Conservation (phyloP, 2,329 filamentous ascomycete genomes). For the Exutisphaerella laricina region DNA sequence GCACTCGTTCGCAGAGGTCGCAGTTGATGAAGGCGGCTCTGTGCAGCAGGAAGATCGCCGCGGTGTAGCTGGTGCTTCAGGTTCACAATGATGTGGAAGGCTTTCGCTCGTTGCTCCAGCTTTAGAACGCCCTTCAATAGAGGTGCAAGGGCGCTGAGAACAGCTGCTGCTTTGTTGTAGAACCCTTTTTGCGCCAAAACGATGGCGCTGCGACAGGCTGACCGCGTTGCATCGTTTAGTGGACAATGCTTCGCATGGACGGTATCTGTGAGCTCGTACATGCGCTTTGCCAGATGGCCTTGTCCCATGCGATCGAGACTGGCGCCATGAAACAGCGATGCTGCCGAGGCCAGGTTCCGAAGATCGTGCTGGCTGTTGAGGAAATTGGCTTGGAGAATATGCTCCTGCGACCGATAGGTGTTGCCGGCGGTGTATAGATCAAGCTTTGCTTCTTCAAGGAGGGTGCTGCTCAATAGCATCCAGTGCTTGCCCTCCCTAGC, state of each 20-base stretch:
- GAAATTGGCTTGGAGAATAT: slow-evolving; percentile 75
- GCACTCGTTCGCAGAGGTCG: slow-evolving; percentile 37
- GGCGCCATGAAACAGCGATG: slow-evolving; percentile 66
- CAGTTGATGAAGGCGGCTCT: slow-evolving; percentile 54
- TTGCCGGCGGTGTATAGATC: slow-evolving; percentile 49
- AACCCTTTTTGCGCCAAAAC: slow-evolving; percentile 60
- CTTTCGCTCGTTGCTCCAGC: slow-evolving; percentile 66
- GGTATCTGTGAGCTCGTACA: slow-evolving; percentile 68
- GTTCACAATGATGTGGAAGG: slow-evolving; percentile 61
- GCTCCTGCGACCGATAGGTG: slow-evolving; percentile 59
- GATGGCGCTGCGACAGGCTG: slow-evolving; percentile 65
- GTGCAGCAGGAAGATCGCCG: slow-evolving; percentile 52
- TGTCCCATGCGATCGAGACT: slow-evolving; percentile 67
- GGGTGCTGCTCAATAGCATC: slow-evolving; percentile 72
- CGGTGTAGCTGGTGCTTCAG: slow-evolving; percentile 56
- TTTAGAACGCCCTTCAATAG: slow-evolving; percentile 67
- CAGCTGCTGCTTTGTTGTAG: slow-evolving; percentile 62
- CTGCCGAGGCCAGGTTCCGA: slow-evolving; percentile 64
- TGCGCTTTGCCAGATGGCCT: slow-evolving; percentile 52
- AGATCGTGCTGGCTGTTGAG: slow-evolving; percentile 73
- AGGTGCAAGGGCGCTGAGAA: slow-evolving; percentile 55
- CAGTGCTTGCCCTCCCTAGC: slow-evolving; percentile 83
- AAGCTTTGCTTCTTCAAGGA: slow-evolving; percentile 80
- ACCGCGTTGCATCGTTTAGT: slow-evolving; percentile 73
- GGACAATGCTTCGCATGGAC: slow-evolving; percentile 61